These are phyloP conservation scores for Thymus mandschuricus DNA, from an alignment of 257 asterid genomes.

Conservation along the genomic window DNA sequence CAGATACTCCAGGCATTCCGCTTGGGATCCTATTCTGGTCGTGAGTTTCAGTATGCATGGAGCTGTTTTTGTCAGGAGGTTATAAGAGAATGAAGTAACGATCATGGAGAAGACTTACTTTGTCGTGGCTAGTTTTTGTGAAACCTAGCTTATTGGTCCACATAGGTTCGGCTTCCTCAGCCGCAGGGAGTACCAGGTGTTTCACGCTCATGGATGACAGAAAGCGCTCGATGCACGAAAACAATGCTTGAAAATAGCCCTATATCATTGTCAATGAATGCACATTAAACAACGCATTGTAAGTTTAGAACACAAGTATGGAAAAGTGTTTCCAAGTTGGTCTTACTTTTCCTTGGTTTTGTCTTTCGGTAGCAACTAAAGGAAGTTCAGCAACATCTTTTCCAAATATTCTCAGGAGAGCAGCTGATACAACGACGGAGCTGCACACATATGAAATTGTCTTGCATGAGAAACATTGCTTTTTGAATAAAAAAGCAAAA, in stretches of 20 bases:
- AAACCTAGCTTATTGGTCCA: slow-evolving; percentile 95
- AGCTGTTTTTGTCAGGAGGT: background rate
- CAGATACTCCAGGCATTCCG: too few relatives aligned
- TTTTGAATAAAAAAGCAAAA: background rate
- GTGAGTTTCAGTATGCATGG: background rate
- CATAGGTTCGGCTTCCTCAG: slow-evolving; percentile 96
- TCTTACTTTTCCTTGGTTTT: slow-evolving; percentile 90
- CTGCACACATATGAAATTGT: slow-evolving; percentile 42
- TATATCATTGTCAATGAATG: slow-evolving; percentile 26
- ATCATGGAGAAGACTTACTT: slow-evolving; percentile 52
- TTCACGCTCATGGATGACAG: slow-evolving; percentile 77
- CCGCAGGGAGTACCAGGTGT: slow-evolving; percentile 91
- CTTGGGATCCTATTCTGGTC: too few relatives aligned
- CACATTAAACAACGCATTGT: background rate
- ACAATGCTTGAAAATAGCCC: slow-evolving; percentile 94
- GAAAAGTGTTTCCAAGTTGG: background rate
- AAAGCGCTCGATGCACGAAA: slow-evolving; percentile 79
- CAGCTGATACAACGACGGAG: slow-evolving; percentile 92
- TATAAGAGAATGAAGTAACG: background rate
- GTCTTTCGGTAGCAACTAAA: slow-evolving; percentile 88
- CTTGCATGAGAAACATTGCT: slow-evolving; percentile 3
- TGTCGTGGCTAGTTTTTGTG: slow-evolving; percentile 72
- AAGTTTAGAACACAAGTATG: background rate
- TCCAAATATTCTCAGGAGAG: slow-evolving; percentile 91
- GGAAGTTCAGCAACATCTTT: slow-evolving; percentile 97